Conservation (phyloP, 257 asterid species). For the Lycium barbarum region DNA sequence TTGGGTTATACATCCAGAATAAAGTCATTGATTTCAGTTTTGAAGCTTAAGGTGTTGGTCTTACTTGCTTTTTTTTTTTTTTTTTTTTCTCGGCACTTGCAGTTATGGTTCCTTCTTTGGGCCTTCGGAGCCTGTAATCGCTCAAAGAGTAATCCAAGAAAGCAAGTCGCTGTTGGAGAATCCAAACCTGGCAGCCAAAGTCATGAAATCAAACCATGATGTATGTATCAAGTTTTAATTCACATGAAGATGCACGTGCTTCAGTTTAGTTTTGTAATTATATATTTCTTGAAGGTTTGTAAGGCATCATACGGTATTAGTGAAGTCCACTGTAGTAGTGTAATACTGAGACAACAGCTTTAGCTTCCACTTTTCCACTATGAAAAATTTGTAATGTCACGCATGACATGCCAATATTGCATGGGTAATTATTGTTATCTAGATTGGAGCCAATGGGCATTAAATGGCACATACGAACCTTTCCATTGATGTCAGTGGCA, state of each 20-base stretch:
- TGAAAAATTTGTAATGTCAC: not conserved
- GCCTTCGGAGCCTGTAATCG: constrained; percentile 88
- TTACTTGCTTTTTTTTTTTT: constrained; percentile 24
- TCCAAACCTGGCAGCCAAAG: constrained; percentile 73
- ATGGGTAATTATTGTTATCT: not conserved
- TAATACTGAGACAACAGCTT: not conserved
- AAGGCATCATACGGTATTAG: not conserved
- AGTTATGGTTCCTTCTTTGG: constrained; percentile 98
- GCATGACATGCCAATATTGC: not conserved
- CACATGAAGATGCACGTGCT: constrained; percentile 16
- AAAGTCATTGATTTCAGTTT: not conserved
- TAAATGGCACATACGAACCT: not conserved
- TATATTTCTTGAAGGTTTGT: too few species aligned
- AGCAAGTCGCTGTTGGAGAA: constrained; percentile 90
- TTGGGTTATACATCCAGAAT: constrained; percentile 11
- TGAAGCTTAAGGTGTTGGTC: not conserved
- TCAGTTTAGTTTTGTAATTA: not conserved
- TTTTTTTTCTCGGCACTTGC: constrained; percentile 37
- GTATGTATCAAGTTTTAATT: constrained; percentile 46
- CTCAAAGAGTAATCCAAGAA: constrained; percentile 94
- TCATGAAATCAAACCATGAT: constrained; percentile 45
- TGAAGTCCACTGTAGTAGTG: not conserved
- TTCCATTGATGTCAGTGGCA: not conserved
- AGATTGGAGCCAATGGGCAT: not conserved
- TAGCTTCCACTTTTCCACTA: not conserved